These are phyloP conservation scores for Apiospora pterosperma DNA, from an alignment of 2,329 filamentous ascomycete genomes.

Conservation along the genomic window DNA sequence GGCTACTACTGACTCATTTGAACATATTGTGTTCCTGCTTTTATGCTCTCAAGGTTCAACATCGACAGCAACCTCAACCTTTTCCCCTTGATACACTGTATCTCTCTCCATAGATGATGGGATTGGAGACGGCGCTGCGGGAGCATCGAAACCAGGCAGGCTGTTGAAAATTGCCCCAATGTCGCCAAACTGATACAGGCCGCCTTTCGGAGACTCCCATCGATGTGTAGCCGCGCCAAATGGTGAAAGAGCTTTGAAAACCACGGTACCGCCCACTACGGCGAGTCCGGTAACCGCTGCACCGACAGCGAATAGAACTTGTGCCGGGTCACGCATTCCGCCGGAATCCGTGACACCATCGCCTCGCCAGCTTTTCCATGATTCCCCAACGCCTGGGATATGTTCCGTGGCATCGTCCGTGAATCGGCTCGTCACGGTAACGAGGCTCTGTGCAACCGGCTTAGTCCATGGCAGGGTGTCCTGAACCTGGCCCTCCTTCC, in stretches of 20 bases:
- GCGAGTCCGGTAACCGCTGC: slow-evolving; percentile 29
- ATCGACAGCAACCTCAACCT: slow-evolving; percentile 11
- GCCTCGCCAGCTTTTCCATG: slow-evolving; percentile 32
- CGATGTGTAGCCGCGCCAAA: slow-evolving; percentile 43
- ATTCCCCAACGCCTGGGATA: slow-evolving; percentile 26
- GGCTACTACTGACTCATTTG: not conserved
- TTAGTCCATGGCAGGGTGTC: slow-evolving; percentile 18
- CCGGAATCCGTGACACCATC: slow-evolving; percentile 24
- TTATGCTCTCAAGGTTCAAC: slow-evolving; percentile 1
- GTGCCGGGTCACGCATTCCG: slow-evolving; percentile 18
- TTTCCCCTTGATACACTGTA: slow-evolving; percentile 10
- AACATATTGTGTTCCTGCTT: not conserved
- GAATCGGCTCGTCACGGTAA: slow-evolving; percentile 21
- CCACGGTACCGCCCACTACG: slow-evolving; percentile 32
- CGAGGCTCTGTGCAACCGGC: slow-evolving; percentile 12
- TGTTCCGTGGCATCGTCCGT: slow-evolving; percentile 28
- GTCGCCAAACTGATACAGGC: slow-evolving; percentile 42
- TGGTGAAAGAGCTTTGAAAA: slow-evolving; percentile 39
- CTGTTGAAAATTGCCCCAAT: slow-evolving; percentile 41
- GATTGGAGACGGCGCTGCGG: not conserved
- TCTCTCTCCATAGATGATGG: slow-evolving; percentile 1
- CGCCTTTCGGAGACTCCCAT: slow-evolving; percentile 32
- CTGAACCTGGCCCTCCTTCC: not conserved
- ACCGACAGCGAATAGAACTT: slow-evolving; percentile 33
- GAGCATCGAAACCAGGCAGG: slow-evolving; percentile 15